Evolutionary conservation across 1,284 basidiomycete species (phyloP), one percentile per base, ranked within the genome.

Genomic region (Boletus smithii): DNA sequence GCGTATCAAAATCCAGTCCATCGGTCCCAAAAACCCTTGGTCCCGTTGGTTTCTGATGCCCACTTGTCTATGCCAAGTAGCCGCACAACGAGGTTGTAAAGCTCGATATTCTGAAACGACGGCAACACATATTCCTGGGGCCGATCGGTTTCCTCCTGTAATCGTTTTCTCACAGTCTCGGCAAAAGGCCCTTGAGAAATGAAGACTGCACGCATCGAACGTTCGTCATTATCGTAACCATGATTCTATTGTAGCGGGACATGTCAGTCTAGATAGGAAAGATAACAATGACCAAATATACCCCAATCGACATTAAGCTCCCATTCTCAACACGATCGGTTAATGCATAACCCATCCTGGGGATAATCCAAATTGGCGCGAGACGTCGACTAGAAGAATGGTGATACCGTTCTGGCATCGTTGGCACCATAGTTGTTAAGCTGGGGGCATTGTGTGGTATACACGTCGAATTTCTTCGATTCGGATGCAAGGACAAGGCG

Each of bases 141-240:
- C 24, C 5, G 10, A 18, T 38, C 11, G 16, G 14, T 14, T 30
- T 42, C 33, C 10, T 31, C 24, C 8, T 13, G 29, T 13, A 44
- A 13, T 7, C 26, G 46, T 2, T 73, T 69, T 62, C 86, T 91
- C 46, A 80, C 73, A 39, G 75, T 72, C 3, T 75, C 62, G 6
- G 86, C 81, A 63, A 92, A 91, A 0, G 91, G 89, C 0, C 91
- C 90, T 60, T 86, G 83, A 6, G 90, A 88, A 53, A 94, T 82
- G 69, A 95, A 95, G 67, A 92, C 83, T 0, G 91, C 90, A 47
- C 83, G 83, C 92, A 95, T 95, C 5, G 84, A 75, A 9, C 70
- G 59, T 39, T 83, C 78, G 11, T 74, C 65, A 53, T 91, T 90
- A 61, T 94, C 90, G 63, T 90, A 91, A 7, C 86, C 88, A 57